Base-by-base conservation (phyloP, 169 alveolate species). In the Fabrea salina region DNA sequence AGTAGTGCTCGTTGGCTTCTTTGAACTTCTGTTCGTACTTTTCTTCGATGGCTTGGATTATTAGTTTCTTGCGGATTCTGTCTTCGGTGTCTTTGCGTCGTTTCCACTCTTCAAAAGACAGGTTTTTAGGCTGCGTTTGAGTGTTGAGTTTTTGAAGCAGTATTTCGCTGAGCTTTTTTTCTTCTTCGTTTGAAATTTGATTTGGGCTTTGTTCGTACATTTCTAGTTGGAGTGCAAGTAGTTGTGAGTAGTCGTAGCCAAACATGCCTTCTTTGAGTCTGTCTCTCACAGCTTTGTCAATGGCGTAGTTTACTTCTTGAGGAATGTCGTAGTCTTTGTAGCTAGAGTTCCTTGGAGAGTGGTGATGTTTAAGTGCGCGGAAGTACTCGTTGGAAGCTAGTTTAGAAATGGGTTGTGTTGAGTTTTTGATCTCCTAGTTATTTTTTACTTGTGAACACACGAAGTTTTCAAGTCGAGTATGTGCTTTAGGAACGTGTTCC, bases 351-450 rank as follows among this genome's bases (percentile, higher is more conserved):
- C 16, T 19, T 37, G 11, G 33, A 13, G 27, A 19, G 0, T 16
- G 11, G 61, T 68, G 78, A n/a, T 13, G 25, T 43, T 68, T 37
- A 1, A 68, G 61, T 1, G 78, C 78, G n/a, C 78, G 13, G 67
- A 68, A 44, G 35, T 68, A 68, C 39, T 68, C 78, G 7, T 0
- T 16, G 33, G 64, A 19, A 2, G 78, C 61, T 39, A 68, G 1
- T 44, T 47, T 40, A 13, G 13, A 11, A 8, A 44, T 7, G 13
- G 78, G 78, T 16, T 37, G 51, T 32, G 16, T 13, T 16, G 74
- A 47, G 32, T 61, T 61, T 11, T 16, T 13, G 16, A 37, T 16
- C 54, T 61, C 74, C 74, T 61, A 35, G 16, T 1, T 61, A 13
- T 13, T 33, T 1, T n/a, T 25, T 61, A 61, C 74, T 8, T 33